Evolutionary conservation across 2,329 filamentous ascomycete species (phyloP).

Genomic region (Neonectria punicea): DNA sequence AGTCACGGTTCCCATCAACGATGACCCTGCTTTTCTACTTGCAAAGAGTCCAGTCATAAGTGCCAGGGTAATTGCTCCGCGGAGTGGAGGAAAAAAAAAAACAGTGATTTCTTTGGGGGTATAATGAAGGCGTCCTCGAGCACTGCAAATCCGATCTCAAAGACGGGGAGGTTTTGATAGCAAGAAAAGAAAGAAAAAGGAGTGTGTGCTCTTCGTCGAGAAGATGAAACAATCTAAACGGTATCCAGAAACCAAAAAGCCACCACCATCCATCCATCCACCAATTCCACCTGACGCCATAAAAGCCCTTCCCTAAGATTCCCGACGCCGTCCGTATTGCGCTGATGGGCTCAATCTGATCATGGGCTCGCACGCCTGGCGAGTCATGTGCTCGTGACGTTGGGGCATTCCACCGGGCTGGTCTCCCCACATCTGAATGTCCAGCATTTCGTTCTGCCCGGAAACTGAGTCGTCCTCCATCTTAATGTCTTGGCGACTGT

Average conservation of each 20-base stretch:
- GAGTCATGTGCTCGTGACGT: conserved; percentile 34
- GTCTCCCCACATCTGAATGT: conserved; percentile 44
- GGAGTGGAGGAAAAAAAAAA: conserved; percentile 14
- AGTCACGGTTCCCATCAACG: conserved; percentile 1
- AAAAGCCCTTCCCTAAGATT: conserved; percentile 22
- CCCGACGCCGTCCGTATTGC: conserved; percentile 39
- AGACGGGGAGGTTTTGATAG: conserved; percentile 14
- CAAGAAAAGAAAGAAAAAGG: conserved; percentile 26
- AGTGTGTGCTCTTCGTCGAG: conserved; percentile 46
- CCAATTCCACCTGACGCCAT: conserved; percentile 22
- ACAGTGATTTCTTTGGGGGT: conserved; percentile 31
- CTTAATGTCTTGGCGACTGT: conserved; percentile 36
- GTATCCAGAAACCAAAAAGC: conserved; percentile 30
- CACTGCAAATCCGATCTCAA: conserved; percentile 22
- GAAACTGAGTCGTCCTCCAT: conserved; percentile 40
- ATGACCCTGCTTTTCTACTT: conserved; percentile 9
- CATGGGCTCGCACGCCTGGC: conserved; percentile 25
- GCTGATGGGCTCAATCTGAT: conserved; percentile 37
- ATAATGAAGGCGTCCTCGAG: conserved; percentile 36
- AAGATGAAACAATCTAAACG: conserved; percentile 48
- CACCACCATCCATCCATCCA: conserved; percentile 7
- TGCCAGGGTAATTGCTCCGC: conserved; percentile 5
- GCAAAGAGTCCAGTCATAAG: conserved; percentile 14
- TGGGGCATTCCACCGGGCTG: conserved; percentile 36
- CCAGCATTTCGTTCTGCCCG: conserved; percentile 43